phyloP scores from a whole-genome alignment of 345 rosid species.

The Gossypium thurberi region DNA sequence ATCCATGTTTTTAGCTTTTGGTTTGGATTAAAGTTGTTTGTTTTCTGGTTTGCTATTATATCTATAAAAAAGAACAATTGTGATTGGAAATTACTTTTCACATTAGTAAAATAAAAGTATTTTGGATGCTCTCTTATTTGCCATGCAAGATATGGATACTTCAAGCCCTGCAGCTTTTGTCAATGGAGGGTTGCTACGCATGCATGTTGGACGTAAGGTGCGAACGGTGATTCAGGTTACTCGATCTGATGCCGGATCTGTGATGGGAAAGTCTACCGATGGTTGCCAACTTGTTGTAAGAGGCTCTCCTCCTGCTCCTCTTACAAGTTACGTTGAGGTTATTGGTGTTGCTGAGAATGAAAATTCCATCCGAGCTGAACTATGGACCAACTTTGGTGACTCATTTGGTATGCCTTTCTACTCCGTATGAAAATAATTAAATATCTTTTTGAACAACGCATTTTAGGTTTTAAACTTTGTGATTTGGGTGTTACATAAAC shows the following conservation, averaged over 20 bases:
- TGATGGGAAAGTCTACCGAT: constrained; percentile 69
- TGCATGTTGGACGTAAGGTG: constrained; percentile 60
- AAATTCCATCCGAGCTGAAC: constrained; percentile 48
- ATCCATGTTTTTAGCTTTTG: not conserved
- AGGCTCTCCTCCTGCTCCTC: constrained; percentile 48
- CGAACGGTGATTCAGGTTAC: constrained; percentile 55
- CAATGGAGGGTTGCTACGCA: constrained; percentile 53
- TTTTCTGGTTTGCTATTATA: not conserved
- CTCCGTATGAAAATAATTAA: not conserved
- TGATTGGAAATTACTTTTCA: not conserved
- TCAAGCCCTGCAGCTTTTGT: constrained; percentile 82
- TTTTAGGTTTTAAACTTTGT: not conserved
- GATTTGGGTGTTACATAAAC: not conserved
- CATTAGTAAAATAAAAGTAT: not conserved
- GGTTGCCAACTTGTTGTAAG: constrained; percentile 48
- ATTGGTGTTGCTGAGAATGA: constrained; percentile 81
- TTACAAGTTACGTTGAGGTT: constrained; percentile 64
- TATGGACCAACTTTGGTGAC: constrained; percentile 74
- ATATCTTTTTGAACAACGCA: not conserved
- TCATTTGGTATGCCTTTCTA: constrained; percentile 44
- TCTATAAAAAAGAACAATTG: no score
- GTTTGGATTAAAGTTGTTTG: not conserved
- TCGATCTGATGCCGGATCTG: constrained; percentile 41
- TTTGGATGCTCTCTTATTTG: not conserved
- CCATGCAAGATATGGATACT: constrained; percentile 50